Base-by-base conservation (phyloP, 1,284 basidiomycete genomes). In the Boletus semigastroideus region DNA sequence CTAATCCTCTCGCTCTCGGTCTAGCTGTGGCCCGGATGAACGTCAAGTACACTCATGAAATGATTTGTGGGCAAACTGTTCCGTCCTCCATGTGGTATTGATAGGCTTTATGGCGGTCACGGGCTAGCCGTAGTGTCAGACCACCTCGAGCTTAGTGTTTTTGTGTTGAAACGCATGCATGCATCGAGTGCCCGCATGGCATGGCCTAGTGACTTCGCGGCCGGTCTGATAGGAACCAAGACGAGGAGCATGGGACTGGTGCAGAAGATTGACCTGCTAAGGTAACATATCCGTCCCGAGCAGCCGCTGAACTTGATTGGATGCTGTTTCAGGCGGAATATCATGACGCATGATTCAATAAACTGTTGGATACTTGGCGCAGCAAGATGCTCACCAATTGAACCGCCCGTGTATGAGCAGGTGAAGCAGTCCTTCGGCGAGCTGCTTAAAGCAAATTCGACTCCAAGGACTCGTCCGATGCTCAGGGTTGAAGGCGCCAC, bases 21-120 rank as follows among this genome's bases (percentile, higher is more conserved):
- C 45, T 42, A 38, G 42, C 16, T 14, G 42, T 2, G 46, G 41
- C 51, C 56, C 59, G 55, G 60, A 52, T 3, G 30, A 31, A 51
- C 40, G 40, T 42, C 40, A 37, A 43, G 48, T 37, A 49, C 19
- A 13, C 34, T 49, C 47, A n/a, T 44, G 13, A 31, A 27, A 54
- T 28, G 37, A 38, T 33, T 36, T 31, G 30, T 46, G 37, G 19
- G 19, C 19, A 27, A 45, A 37, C 28, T 4, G 13, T 27, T 41
- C 33, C 31, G 37, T 19, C 28, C 14, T 16, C 33, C 33, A 19
- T 28, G 42, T 14, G 28, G 30, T 19, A 31, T 39, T 37, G 13
- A 56, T 41, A 28, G 38, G 42, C 56, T 22, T 27, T n/a, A 36
- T 38, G 39, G 38, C 31, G 37, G 37, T 36, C 41, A 13, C 12